Evolutionary conservation across 2,329 filamentous ascomycete genomes (phyloP).

Genomic region (Cladosporium velox): DNA sequence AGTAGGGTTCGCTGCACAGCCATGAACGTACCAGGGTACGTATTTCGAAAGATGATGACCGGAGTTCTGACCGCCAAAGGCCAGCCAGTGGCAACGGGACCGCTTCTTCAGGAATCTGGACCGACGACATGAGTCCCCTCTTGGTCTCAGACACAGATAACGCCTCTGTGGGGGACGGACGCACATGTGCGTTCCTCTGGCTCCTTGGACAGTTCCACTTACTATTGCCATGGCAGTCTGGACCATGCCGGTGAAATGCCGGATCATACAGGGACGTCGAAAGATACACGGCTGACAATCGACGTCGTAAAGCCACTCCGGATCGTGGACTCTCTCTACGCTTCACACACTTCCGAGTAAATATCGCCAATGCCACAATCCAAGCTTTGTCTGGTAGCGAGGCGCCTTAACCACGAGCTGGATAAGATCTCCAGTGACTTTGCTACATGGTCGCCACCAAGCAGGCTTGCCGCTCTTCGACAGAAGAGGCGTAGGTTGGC

Average conservation of each 20-base stretch:
- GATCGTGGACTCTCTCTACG: not conserved
- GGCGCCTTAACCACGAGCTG: not conserved
- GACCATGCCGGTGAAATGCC: conserved; percentile 7
- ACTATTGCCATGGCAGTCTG: conserved; percentile 6
- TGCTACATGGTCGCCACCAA: conserved; percentile 15
- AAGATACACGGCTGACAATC: not conserved
- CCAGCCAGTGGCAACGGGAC: not conserved
- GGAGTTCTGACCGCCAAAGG: not conserved
- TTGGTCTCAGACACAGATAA: not conserved
- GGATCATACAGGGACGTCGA: not conserved
- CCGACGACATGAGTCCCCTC: not conserved
- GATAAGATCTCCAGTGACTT: conserved; percentile 17
- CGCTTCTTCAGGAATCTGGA: conserved; percentile 3
- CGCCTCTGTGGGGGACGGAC: not conserved
- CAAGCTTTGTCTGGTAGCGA: conserved; percentile 5
- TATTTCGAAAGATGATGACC: not conserved
- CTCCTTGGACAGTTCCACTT: conserved; percentile 2
- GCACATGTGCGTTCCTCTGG: not conserved
- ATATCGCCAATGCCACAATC: conserved; percentile 11
- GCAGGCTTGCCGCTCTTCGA: conserved; percentile 20
- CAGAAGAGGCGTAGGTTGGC: conserved; percentile 15
- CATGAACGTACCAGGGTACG: not conserved
- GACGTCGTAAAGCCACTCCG: not conserved
- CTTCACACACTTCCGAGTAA: conserved; percentile 9
- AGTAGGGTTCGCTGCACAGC: not conserved